These are phyloP conservation scores for Excoecaria cochinchinensis DNA, from an alignment of 345 rosid genomes.

Conservation along the genomic window DNA sequence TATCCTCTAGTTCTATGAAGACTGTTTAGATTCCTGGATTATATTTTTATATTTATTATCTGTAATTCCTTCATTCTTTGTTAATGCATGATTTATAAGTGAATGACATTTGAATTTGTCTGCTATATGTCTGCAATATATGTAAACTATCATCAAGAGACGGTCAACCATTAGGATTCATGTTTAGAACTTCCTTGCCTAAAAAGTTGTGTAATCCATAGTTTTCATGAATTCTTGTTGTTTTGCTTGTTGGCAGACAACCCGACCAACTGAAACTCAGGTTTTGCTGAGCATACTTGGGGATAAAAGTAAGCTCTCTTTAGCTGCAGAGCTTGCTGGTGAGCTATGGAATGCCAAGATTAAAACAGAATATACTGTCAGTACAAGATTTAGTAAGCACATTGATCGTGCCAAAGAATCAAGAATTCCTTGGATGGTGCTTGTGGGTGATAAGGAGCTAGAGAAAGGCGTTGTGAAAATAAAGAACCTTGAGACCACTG, in stretches of 20 bases:
- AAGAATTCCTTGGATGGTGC: conserved; percentile 60
- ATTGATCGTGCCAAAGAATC: conserved; percentile 50
- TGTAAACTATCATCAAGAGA: no score
- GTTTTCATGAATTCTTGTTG: background rate
- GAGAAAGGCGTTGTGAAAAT: conserved; percentile 56
- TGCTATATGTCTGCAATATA: no score
- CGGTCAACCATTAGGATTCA: no score
- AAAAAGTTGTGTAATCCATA: no score
- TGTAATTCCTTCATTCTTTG: no score
- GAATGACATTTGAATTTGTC: no score
- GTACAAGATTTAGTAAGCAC: conserved; percentile 61
- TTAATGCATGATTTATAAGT: no score
- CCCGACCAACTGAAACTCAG: conserved; percentile 74
- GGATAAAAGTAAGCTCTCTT: conserved; percentile 39
- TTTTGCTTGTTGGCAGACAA: conserved; percentile 36
- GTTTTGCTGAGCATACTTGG: conserved; percentile 64
- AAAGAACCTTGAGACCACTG: conserved; percentile 49
- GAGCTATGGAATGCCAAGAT: conserved; percentile 61
- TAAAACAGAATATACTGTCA: conserved; percentile 65
- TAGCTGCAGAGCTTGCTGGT: conserved; percentile 63
- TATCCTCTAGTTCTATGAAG: no score
- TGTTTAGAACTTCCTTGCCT: no score
- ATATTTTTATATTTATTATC: no score
- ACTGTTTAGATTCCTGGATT: no score
- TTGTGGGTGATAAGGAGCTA: conserved; percentile 62